Conservation (phyloP, 345 rosid genomes). For the Lenwebbia sp. region DNA sequence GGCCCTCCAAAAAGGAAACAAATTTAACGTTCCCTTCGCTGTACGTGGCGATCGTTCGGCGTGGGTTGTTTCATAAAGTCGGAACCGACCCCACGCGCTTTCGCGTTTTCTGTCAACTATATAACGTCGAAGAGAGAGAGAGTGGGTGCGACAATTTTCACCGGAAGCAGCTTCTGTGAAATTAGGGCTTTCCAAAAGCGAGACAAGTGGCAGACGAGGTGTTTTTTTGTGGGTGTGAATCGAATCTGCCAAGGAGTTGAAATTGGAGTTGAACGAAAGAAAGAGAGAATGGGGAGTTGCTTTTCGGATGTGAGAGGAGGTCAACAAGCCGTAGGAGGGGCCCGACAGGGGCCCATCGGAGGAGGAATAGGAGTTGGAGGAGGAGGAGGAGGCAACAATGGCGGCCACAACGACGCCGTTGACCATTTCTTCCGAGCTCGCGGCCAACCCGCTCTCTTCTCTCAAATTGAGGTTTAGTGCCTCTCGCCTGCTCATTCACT, state of each 20-base stretch:
- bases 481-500: not conserved
- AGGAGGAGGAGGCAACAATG: slow-evolving; percentile 3
- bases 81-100: not conserved
- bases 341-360: slow-evolving; percentile 16
- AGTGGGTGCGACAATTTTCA: not conserved
- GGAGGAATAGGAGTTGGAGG: not conserved
- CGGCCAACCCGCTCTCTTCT: slow-evolving; percentile 40
- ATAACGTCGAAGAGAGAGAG: not conserved
- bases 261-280: not conserved
- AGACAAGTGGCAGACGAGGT: not conserved
- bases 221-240: not conserved
- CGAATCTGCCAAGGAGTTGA: not conserved
- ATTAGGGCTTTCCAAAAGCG: not conserved
- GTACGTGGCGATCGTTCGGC: not conserved
- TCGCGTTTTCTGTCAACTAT: fast-evolving
- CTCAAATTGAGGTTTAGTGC: slow-evolving; percentile 56
- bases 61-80: not conserved
- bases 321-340: slow-evolving; percentile 65
- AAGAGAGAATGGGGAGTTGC: slow-evolving; percentile 47
- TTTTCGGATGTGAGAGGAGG: slow-evolving; percentile 57
- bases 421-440: slow-evolving; percentile 53
- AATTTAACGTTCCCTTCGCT: not conserved
- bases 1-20: not conserved
- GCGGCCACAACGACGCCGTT: slow-evolving; percentile 51
- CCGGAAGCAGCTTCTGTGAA: not conserved